These are phyloP conservation scores for Colletotrichum gigasporum DNA, from an alignment of 2,329 filamentous ascomycete genomes.

Conservation along the genomic window DNA sequence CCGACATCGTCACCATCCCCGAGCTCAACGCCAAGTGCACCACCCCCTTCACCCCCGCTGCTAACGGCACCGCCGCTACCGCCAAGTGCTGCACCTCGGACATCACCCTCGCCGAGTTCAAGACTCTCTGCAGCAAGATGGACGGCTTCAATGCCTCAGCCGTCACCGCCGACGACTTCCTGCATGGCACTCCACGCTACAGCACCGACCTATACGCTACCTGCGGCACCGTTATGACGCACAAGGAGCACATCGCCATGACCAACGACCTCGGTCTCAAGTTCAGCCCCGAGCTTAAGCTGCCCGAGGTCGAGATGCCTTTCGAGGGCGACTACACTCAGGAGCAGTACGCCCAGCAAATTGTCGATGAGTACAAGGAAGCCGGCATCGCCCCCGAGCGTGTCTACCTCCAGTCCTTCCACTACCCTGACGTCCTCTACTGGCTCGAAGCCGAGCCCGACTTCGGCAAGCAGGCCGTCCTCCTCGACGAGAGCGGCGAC, in stretches of 20 bases:
- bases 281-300: constrained; percentile 76
- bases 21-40: constrained; percentile 73
- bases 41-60: constrained; percentile 66
- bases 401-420: constrained; percentile 73
- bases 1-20: constrained; percentile 70
- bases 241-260: constrained; percentile 70
- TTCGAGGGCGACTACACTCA: constrained; percentile 73
- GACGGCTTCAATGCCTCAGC: constrained; percentile 69
- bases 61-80: constrained; percentile 58
- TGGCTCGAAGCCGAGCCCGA: constrained; percentile 71
- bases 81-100: constrained; percentile 78
- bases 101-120: constrained; percentile 74
- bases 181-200: constrained; percentile 67
- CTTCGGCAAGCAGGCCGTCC: constrained; percentile 70
- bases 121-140: constrained; percentile 76
- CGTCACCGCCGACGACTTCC: constrained; percentile 65
- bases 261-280: constrained; percentile 67
- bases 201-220: constrained; percentile 72
- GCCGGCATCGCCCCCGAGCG: constrained; percentile 61
- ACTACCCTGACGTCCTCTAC: constrained; percentile 71
- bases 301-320: constrained; percentile 75
- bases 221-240: constrained; percentile 69
- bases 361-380: constrained; percentile 67
- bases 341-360: constrained; percentile 69
- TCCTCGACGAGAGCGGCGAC: constrained; percentile 71